Base-by-base conservation (phyloP, 805 yeast species). In the Kodamaea restingae region DNA sequence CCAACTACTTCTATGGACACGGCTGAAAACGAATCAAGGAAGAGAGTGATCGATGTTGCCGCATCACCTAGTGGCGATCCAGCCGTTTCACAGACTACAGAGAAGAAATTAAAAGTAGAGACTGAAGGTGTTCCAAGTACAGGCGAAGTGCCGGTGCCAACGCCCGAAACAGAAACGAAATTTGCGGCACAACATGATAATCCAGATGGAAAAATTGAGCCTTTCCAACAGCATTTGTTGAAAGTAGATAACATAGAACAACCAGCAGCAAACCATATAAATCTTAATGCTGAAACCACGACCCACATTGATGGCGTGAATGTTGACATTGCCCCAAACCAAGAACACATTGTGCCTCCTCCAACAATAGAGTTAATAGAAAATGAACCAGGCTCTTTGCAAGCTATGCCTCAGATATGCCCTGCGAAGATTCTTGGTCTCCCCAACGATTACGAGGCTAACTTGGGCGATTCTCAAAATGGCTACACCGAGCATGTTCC, bases 91-190 rank as follows among this genome's bases (percentile, higher is more conserved):
- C 18, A 21, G n/a, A 21, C 12, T 4, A 18, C 24, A 28, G 36
- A 35, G 8, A 35, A 35, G 38, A 35, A 28, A 35, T 10, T 26
- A 25, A 35, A 35, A 22, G n/a, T 27, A 14, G 38, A 34, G 11
- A 12, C 20, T 15, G 29, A 34, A 14, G 21, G 15, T 4, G 10
- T 5, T 27, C 17, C 31, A 27, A n/a, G 12, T n/a, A 17, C 10
- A 5, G 5, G 15, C 7, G 17, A 10, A 17, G 5, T 10, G 5
- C 8, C 14, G 5, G 10, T 27, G 6, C 10, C 31, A 27, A 7
- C 31, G 12, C 31, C 31, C 31, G 31, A 27, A 27, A 27, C 31
- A 27, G 31, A 27, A 27, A 15, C 31, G 31, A 27, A 27, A 27
- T 27, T 27, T 27, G 31, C 31, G 31, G 17, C 31, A n/a, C 18